Percentiles rank a stretch among this genome's conserved stretches.
Conservation (phyloP, 1,139 yeast species). For the Kluyveromyces sp. region DNA sequence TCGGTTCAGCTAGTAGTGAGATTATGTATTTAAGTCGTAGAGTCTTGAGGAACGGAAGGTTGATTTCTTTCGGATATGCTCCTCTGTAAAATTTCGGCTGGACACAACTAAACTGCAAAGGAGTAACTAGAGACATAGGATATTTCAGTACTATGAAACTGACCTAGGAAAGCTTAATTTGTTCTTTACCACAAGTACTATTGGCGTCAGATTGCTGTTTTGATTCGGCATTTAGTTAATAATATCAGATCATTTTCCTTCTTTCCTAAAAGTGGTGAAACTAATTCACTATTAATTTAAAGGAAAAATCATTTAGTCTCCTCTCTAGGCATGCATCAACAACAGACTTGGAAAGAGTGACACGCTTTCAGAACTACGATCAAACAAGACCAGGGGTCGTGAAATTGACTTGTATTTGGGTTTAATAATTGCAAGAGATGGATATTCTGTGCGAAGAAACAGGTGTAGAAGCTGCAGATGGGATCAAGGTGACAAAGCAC, state of each 20-base stretch:
- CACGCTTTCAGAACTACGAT: too few species aligned
- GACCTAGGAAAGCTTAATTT: too few species aligned
- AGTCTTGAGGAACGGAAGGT: slow-evolving; percentile 62
- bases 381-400: neutral
- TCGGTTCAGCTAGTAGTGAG: slow-evolving; percentile 72
- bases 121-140: slow-evolving; percentile 51
- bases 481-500: slow-evolving; percentile 9
- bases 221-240: too few species aligned
- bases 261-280: too few species aligned
- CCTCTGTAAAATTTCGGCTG: slow-evolving; percentile 74
- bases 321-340: too few species aligned
- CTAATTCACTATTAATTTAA: too few species aligned
- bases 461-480: slow-evolving; percentile 18
- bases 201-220: too few species aligned
- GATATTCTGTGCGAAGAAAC: slow-evolving; percentile 24
- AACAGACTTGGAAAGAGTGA: too few species aligned
- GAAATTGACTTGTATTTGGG: neutral
- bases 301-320: too few species aligned
- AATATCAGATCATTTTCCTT: too few species aligned
- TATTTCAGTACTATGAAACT: too few species aligned
- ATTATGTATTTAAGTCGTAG: slow-evolving; percentile 64
- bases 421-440: slow-evolving; percentile 9
- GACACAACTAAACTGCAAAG: slow-evolving; percentile 66
- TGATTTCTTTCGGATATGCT: slow-evolving; percentile 74
- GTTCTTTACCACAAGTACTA: too few species aligned